A percentile compares a stretch with the other conserved stretches of the same genome.
Conservation (phyloP, 2,329 filamentous ascomycete genomes). For the Aspergillus glaucus region DNA sequence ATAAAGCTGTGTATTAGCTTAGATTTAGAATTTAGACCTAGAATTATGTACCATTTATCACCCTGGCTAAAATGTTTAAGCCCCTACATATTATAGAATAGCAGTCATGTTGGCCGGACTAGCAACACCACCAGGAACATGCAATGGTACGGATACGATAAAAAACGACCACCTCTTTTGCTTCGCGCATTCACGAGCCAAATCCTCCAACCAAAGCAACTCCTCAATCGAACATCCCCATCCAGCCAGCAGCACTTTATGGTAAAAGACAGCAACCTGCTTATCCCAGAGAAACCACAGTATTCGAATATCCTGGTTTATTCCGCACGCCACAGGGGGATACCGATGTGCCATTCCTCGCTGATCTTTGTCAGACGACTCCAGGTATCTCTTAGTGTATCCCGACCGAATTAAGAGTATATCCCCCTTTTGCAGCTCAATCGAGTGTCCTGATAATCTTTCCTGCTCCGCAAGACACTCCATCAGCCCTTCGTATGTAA, state of each 20-base stretch:
- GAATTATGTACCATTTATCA: not conserved
- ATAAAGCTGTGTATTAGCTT: not conserved
- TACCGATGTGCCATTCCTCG: conserved; percentile 10
- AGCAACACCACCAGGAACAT: conserved; percentile 34
- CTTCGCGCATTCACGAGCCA: conserved; percentile 34
- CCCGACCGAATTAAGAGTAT: no score
- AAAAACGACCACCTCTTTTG: conserved; percentile 39
- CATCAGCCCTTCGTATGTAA: no score
- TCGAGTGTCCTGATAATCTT: no score
- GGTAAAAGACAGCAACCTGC: conserved; percentile 38
- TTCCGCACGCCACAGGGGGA: conserved; percentile 34
- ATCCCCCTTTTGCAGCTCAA: no score
- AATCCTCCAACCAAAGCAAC: conserved; percentile 39
- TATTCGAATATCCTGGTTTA: conserved; percentile 42
- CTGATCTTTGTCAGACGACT: conserved; percentile 30
- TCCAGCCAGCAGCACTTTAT: conserved; percentile 36
- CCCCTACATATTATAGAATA: not conserved
- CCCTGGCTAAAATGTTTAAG: not conserved
- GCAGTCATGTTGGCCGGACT: conserved; percentile 4
- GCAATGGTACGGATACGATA: conserved; percentile 39
- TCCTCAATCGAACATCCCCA: conserved; percentile 43
- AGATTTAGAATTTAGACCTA: not conserved
- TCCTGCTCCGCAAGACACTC: no score
- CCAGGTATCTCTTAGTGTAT: conserved; percentile 48
- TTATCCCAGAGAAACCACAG: conserved; percentile 50